Conservation (phyloP, 345 rosid genomes). For the Hevea brasiliensis region DNA sequence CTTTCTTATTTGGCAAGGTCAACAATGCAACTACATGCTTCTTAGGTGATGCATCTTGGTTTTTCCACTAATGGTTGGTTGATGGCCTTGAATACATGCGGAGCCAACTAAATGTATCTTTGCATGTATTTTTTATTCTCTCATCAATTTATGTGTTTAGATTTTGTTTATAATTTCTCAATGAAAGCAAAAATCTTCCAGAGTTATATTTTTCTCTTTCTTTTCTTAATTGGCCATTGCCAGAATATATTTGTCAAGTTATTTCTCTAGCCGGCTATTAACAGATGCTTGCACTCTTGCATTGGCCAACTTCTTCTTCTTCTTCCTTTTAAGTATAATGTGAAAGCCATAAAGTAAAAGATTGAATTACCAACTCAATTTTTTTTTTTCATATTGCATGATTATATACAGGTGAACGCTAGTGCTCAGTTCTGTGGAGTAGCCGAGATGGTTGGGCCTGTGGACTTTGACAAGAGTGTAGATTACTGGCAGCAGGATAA, state of each 20-base stretch:
- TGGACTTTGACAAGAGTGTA: constrained; percentile 72
- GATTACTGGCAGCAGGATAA: constrained; percentile 93
- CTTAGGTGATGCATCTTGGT: background rate
- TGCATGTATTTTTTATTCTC: background rate
- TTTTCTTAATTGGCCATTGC: background rate
- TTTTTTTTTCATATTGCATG: background rate
- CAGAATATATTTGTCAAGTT: background rate
- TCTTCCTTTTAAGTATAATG: background rate
- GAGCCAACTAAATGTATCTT: background rate
- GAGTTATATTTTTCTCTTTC: background rate
- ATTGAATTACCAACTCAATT: background rate
- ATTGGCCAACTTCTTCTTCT: background rate
- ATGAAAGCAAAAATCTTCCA: background rate
- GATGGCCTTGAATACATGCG: background rate
- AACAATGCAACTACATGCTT: background rate
- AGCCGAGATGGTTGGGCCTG: constrained; percentile 88
- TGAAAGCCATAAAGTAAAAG: background rate
- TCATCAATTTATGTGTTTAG: background rate
- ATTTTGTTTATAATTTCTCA: background rate
- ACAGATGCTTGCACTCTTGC: background rate
- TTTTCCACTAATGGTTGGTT: background rate
- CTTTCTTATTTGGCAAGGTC: background rate
- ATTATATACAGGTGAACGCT: constrained; percentile 61
- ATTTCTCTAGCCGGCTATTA: background rate
- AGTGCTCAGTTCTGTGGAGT: constrained; percentile 88